Conservation (phyloP, 2,329 filamentous ascomycete species). For the Fusarium devonianum region DNA sequence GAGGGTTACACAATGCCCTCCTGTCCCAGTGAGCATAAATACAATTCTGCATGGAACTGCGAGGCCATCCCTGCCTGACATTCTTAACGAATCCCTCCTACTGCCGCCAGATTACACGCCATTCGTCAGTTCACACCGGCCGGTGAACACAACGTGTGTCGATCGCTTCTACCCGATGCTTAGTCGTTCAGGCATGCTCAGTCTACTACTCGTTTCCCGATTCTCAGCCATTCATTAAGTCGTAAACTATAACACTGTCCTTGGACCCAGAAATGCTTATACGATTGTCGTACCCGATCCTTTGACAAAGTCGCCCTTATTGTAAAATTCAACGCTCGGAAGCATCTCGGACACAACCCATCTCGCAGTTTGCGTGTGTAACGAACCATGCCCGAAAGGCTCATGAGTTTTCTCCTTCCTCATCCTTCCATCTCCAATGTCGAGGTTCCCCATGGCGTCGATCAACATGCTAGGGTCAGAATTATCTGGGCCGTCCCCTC, state of each 20-base stretch:
- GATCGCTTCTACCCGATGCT: slow-evolving; percentile 6
- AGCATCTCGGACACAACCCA: slow-evolving; percentile 65
- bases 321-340: slow-evolving; percentile 57
- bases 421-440: slow-evolving; percentile 39
- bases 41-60: background rate
- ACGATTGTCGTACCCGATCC: slow-evolving; percentile 48
- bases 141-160: background rate
- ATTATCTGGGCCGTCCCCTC: slow-evolving; percentile 34
- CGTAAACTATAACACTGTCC: background rate
- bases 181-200: background rate
- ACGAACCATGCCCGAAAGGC: slow-evolving; percentile 64
- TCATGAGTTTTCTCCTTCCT: slow-evolving; percentile 54
- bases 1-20: background rate
- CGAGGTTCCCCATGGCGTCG: slow-evolving; percentile 43
- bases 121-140: slow-evolving; percentile 13
- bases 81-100: background rate
- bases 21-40: background rate
- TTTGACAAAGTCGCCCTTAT: slow-evolving; percentile 58
- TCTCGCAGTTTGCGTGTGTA: slow-evolving; percentile 65
- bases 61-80: background rate
- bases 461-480: slow-evolving; percentile 29
- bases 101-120: background rate
- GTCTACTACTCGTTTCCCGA: background rate
- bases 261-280: slow-evolving; percentile 7
- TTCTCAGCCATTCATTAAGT: slow-evolving; percentile 5